A percentile compares a stretch with the other conserved stretches of the same genome.
Conservation (phyloP, 106 monocot genomes). For the Platanthera guangdongensis region DNA sequence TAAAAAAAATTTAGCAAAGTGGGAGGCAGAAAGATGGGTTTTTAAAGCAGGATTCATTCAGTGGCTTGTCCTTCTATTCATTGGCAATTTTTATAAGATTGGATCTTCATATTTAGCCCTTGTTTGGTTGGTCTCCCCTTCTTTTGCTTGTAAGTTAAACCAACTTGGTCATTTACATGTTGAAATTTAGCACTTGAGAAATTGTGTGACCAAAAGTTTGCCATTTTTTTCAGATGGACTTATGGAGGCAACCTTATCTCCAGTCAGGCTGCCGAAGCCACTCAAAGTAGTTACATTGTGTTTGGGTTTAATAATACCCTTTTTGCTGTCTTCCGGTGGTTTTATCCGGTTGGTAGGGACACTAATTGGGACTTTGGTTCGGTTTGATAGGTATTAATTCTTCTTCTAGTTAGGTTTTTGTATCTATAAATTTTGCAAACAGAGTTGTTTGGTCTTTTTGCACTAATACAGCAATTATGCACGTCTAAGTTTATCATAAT, state of each 20-base stretch:
- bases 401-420: not conserved
- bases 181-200: not conserved
- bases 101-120: slow-evolving; percentile 79
- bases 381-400: slow-evolving; percentile 65
- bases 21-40: slow-evolving; percentile 93
- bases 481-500: slow-evolving; percentile 5
- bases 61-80: slow-evolving; percentile 66
- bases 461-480: not conserved
- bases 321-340: slow-evolving; percentile 52
- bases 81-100: slow-evolving; percentile 54
- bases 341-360: slow-evolving; percentile 44
- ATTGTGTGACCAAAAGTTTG: slow-evolving; percentile 1
- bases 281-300: slow-evolving; percentile 68
- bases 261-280: slow-evolving; percentile 52
- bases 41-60: slow-evolving; percentile 90
- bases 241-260: slow-evolving; percentile 93
- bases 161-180: slow-evolving; percentile 3
- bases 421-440: not conserved
- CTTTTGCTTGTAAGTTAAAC: slow-evolving; percentile 77
- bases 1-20: slow-evolving; percentile 32
- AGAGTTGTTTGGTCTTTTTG: not conserved
- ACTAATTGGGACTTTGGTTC: slow-evolving; percentile 48
- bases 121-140: slow-evolving; percentile 84
- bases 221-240: slow-evolving; percentile 57
- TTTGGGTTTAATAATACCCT: slow-evolving; percentile 49